Base-by-base conservation (phyloP, 163 green algal genomes). In the Chloromonas sp. region DNA sequence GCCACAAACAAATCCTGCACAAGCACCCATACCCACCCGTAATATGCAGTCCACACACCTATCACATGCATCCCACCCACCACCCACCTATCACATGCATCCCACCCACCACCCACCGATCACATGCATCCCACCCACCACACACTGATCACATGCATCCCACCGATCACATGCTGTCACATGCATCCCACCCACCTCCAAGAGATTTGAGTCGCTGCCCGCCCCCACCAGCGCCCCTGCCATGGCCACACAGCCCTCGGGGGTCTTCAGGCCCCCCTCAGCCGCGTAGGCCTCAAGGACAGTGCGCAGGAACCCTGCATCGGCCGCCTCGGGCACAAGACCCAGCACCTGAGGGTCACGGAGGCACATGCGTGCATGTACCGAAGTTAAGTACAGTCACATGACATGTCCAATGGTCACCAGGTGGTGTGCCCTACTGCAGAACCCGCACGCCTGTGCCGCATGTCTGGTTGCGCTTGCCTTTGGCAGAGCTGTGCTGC, bases 231-330 rank as follows among this genome's bases (percentile, higher is more conserved):
- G n/a, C 77, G 57, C 77, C n/a, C 61, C 3, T 15, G 77, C 77
- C 77, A 81, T 81, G 77, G 77, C 15, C 77, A 81, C n/a, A 8
- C 77, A 81, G 36, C 77, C 77, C 14, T 81, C n/a, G 1, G 36
- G n/a, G 2, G 77, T 61, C 77, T 60, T 2, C n/a, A 81, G 36
- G 2, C 77, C 77, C 2, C 57, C n/a, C 36, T 15, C 1, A 3
- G 15, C 2, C 2, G 15, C 61, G 77, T 61, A 81, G 77, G n/a
- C 14, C 1, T n/a, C n/a, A 3, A 81, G 77, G 2, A 81, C 36
- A 2, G 77, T 14, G 14, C 13, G 15, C 15, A 81, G 14, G n/a
- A 81, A 81, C 1, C 1, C 77, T 13, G 77, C 36, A 57, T 81
- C 77, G 2, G 77, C 14, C 36, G 14, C 14, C 77, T 60, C n/a